A percentile compares a stretch with the other conserved stretches of the same genome.
Evolutionary conservation across 2,329 filamentous ascomycete species (phyloP).

Genomic region (Grosmannia penicillata): DNA sequence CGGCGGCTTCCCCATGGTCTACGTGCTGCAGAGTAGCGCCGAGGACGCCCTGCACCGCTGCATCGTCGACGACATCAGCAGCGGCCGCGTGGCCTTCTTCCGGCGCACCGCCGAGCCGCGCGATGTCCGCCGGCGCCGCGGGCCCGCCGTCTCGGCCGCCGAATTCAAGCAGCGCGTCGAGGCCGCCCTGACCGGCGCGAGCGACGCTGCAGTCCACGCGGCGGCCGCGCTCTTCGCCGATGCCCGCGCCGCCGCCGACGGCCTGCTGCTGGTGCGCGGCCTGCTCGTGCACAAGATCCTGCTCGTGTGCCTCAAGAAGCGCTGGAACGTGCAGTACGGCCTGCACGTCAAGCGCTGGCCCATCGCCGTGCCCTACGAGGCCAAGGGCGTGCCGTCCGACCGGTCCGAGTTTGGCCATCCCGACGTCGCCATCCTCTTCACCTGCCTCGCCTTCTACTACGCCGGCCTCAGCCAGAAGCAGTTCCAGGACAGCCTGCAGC

Average conservation of each 20-base stretch:
- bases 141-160: not conserved
- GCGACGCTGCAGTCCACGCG: not conserved
- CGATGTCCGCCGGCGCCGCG: no score
- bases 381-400: conserved; percentile 48
- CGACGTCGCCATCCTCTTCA: conserved; percentile 49
- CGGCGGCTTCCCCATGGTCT: conserved; percentile 38
- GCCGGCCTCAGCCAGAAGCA: conserved; percentile 34
- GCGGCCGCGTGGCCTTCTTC: conserved; percentile 17
- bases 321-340: conserved; percentile 54
- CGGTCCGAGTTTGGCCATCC: conserved; percentile 55
- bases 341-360: conserved; percentile 38
- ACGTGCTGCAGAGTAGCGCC: conserved; percentile 34
- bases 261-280: conserved; percentile 44
- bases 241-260: not conserved
- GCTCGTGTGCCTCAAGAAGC: conserved; percentile 41
- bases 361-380: conserved; percentile 51
- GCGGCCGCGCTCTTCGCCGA: conserved; percentile 3
- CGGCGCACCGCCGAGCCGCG: not conserved
- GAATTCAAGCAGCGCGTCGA: not conserved
- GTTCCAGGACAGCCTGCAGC: conserved; percentile 30
- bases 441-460: conserved; percentile 54
- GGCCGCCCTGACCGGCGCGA: not conserved
- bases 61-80: conserved; percentile 25
- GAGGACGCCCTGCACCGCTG: conserved; percentile 26
- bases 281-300: conserved; percentile 46